Base-by-base conservation (phyloP, 768 basidiomycete genomes). In the Mycena venus region DNA sequence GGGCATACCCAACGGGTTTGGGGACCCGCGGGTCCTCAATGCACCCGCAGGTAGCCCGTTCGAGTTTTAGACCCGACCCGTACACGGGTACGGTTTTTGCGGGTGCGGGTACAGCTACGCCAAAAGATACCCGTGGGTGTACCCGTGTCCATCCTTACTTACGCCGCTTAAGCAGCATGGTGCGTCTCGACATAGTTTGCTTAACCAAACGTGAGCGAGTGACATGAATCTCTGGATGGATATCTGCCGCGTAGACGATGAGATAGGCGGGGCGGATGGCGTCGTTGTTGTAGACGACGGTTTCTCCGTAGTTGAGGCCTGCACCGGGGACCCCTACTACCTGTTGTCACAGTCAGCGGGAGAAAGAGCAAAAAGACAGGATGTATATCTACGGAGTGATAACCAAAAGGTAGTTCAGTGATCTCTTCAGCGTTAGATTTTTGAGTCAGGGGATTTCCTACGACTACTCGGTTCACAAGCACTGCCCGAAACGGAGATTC, bases 221-320 rank as follows among this genome's bases (percentile, higher is more conserved):
- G 64, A 76, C 68, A 32, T 74, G 68, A 31, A 64, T 40, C 60
- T 79, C 76, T 10, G 84, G 80, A 34, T 73, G 72, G 38, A 85
- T 80, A 44, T 62, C 53, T 29, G 80, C 58, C 21, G 89, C 90
- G 76, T 93, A 93, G 23, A 92, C 88, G n/a, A 93, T 81, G 69
- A 93, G 84, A 81, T 89, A 93, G 0, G 91, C 91, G 21, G 92
- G 92, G 10, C 91, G 88, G 75, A 92, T 89, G 32, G 92, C 91
- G 74, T 92, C 91, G 77, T 92, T 92, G 53, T 84, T 78, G 76
- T 93, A 93, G 17, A 92, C 91, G 9, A 93, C 91, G 4, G 90
- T 92, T 80, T 93, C 92, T 80, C 91, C 91, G 72, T 92, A 93
- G 78, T 93, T 93, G 60, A 93, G 82, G 78, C 91, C 90, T 44